Percentiles rank a stretch among this genome's conserved stretches.
These are phyloP conservation scores for Nicotiana undulata DNA, from an alignment of 257 asterid genomes.

Conservation along the genomic window DNA sequence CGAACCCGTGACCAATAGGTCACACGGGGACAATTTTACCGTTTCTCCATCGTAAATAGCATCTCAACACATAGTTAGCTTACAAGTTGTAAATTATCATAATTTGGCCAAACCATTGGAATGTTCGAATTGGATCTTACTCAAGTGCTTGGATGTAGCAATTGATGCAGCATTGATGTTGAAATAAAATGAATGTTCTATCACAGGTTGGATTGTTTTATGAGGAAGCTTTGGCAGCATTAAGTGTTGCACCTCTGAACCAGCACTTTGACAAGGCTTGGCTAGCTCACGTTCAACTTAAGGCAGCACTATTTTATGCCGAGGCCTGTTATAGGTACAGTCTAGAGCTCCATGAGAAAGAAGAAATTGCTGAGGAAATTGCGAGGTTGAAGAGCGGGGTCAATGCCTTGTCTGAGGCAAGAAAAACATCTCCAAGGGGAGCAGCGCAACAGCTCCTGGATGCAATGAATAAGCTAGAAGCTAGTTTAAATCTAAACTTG, in stretches of 20 bases:
- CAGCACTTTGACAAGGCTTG: constrained; percentile 93
- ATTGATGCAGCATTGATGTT: background rate
- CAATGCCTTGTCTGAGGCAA: constrained; percentile 61
- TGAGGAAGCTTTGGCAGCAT: constrained; percentile 83
- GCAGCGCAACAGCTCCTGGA: constrained; percentile 86
- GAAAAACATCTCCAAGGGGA: constrained; percentile 75
- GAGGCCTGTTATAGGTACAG: constrained; percentile 92
- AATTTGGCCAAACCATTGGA: background rate
- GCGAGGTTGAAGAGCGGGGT: constrained; percentile 89
- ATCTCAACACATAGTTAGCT: background rate
- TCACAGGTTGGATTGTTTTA: constrained; percentile 79
- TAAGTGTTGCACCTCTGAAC: constrained; percentile 63
- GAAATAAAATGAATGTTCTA: background rate
- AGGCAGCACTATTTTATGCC: constrained; percentile 83
- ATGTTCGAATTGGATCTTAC: background rate
- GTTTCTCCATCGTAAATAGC: background rate
- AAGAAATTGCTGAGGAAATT: constrained; percentile 96
- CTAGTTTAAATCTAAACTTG: constrained; percentile 56
- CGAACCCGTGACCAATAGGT: too few species aligned
- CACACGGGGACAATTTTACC: too few species aligned
- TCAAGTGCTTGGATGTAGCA: background rate
- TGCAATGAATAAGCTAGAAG: constrained; percentile 70
- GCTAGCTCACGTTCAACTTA: constrained; percentile 88
- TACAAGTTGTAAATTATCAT: background rate
- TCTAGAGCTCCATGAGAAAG: constrained; percentile 89